Conservation (phyloP, 108 stramenopile species). For the Nannochloropsis gaditana region DNA sequence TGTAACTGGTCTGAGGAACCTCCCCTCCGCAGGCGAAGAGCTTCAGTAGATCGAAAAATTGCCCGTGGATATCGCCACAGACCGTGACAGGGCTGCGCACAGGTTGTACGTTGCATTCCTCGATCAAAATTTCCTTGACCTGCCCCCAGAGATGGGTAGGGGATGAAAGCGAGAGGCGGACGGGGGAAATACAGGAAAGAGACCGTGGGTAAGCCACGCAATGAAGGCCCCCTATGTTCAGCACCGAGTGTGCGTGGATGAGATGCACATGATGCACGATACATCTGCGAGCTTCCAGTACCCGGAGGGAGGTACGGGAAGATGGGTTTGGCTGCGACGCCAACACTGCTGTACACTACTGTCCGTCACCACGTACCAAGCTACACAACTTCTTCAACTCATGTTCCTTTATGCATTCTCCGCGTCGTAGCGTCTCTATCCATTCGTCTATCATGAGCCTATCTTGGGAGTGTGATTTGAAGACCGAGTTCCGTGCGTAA, state of each 20-base stretch:
- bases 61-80: slow-evolving; percentile 57
- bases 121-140: slow-evolving; percentile 53
- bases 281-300: no score
- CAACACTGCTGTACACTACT: no score
- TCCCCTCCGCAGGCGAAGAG: slow-evolving; percentile 49
- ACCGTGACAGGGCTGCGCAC: slow-evolving; percentile 53
- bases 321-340: no score
- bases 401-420: slow-evolving; percentile 43
- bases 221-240: no score
- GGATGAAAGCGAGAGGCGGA: not conserved
- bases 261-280: no score
- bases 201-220: no score
- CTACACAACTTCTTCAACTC: slow-evolving; percentile 42
- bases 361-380: slow-evolving; percentile 18
- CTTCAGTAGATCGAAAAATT: slow-evolving; percentile 54
- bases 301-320: no score
- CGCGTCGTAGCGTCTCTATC: slow-evolving; percentile 43
- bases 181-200: no score
- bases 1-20: slow-evolving; percentile 50
- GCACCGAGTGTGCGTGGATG: no score
- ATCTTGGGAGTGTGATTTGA: no score
- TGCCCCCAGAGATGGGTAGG: slow-evolving; percentile 4
- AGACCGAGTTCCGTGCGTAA: no score
- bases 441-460: slow-evolving; percentile 36
- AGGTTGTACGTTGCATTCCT: slow-evolving; percentile 55